phyloP scores from a whole-genome alignment of 176 grass and related monocot species.

The Aegilops tauschii region DNA sequence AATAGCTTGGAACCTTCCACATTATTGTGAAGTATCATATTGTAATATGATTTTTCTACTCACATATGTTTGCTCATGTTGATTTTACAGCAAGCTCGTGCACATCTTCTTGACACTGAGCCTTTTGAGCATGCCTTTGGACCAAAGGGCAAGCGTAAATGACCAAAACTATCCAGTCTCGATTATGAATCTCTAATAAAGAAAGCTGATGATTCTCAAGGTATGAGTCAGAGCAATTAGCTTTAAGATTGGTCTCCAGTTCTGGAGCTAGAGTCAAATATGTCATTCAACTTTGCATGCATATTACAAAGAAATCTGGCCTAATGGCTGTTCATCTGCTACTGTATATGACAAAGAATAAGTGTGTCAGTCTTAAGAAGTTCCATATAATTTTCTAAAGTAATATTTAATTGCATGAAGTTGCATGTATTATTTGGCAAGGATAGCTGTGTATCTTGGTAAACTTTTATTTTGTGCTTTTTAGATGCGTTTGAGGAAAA shows the following conservation, averaged over 20 bases:
- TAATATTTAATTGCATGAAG: too few species aligned
- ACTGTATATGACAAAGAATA: neutral
- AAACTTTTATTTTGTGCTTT: constrained; percentile 7
- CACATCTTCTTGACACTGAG: constrained; percentile 79
- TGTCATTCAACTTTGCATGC: neutral
- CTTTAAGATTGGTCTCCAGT: neutral
- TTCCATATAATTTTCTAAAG: neutral
- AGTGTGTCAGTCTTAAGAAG: neutral
- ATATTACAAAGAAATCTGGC: neutral
- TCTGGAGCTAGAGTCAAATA: neutral
- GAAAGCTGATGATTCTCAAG: constrained; percentile 72
- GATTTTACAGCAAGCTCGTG: constrained; percentile 66
- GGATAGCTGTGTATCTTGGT: too few species aligned
- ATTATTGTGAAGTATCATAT: too few species aligned
- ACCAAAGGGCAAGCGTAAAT: constrained; percentile 81
- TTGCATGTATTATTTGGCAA: too few species aligned
- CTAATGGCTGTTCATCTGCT: neutral
- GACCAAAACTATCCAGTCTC: constrained; percentile 51
- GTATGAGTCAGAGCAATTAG: constrained; percentile 20
- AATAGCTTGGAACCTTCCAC: neutral
- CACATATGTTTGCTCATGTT: constrained; percentile 9
- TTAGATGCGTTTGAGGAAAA: constrained; percentile 15
- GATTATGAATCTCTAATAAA: constrained; percentile 82
- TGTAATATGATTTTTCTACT: neutral
- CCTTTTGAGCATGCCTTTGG: constrained; percentile 89